Conservation (phyloP, 2,329 filamentous ascomycete species). For the Colletotrichum sp. region DNA sequence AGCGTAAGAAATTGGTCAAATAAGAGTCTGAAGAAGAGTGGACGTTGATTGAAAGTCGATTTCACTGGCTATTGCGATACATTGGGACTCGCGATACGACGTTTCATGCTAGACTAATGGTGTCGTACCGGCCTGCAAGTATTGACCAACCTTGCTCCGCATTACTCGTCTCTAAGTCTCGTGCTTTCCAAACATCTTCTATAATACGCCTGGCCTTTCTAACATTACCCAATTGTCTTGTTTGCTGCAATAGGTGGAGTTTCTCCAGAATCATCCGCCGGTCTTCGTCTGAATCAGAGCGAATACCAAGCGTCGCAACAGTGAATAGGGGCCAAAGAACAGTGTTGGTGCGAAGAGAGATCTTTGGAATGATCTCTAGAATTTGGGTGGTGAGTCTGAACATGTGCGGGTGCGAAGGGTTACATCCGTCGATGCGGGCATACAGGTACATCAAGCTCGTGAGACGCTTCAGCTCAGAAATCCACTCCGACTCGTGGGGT, state of each 20-base stretch:
- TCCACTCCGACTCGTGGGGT: background rate
- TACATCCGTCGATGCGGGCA: background rate
- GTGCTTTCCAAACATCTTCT: background rate
- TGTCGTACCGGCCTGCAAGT: background rate
- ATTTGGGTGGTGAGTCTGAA: background rate
- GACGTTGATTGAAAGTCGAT: background rate
- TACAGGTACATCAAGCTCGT: background rate
- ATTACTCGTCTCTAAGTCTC: background rate
- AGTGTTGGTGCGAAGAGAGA: background rate
- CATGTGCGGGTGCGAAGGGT: background rate
- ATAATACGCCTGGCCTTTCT: background rate
- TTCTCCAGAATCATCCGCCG: background rate
- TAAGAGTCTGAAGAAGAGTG: background rate
- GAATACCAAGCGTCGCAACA: background rate
- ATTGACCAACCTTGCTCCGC: background rate
- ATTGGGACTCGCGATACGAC: background rate
- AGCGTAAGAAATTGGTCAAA: background rate
- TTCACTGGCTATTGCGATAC: background rate
- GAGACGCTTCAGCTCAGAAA: background rate
- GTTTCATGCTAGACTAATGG: background rate
- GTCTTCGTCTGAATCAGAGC: constrained; percentile 11
- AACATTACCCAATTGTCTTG: background rate
- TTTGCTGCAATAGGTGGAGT: background rate
- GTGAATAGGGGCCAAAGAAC: background rate
- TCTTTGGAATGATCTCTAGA: background rate